Base-by-base conservation (phyloP, 768 basidiomycete genomes). In the Lentinula aciculospora region DNA sequence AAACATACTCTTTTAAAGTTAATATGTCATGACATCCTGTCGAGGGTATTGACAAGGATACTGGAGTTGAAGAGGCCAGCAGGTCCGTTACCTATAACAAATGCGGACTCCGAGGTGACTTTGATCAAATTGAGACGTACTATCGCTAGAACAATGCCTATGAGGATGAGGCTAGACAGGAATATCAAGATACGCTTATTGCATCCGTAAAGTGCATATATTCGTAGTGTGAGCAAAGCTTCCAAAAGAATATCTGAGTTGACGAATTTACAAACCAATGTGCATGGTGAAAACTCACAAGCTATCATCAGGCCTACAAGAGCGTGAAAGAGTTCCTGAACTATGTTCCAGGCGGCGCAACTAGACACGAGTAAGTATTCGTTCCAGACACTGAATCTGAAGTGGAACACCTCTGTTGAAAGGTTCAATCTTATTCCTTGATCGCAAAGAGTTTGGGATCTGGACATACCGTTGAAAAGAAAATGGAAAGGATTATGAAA, bases 401-500 rank as follows among this genome's bases (percentile, higher is more conserved):
- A 10, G n/a, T 10, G n/a, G 21, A 29, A 13, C 19, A 50, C 49
- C 28, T n/a, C 49, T 50, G 29, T 36, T 29, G 6, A 27, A 12
- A 7, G 31, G 29, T 28, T 48, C n/a, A 48, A 17, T 2, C 4
- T 29, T 7, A 8, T 29, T 13, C n/a, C n/a, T n/a, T n/a, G 19
- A 29, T 29, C 29, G 17, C 32, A 13, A 8, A 10, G 1, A 21
- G 17, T 21, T 3, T 4, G 37, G 28, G 6, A 36, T 34, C 13
- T 3, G 17, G 0, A 45, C 54, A 8, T 17, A 56, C 54, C 27
- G 36, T 44, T 28, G 63, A 64, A 40, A 65, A 61, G 59, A 73
- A 72, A 3, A 61, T 68, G 32, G 74, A 62, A 15, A 69, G 57
- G 2, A 65, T 62, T n/a, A 72, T 68, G 7, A 60, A 63, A 13